Evolutionary conservation across 139 green algal species (phyloP), one percentile per base, ranked within the genome.

Genomic region (Chlorella sp.): DNA sequence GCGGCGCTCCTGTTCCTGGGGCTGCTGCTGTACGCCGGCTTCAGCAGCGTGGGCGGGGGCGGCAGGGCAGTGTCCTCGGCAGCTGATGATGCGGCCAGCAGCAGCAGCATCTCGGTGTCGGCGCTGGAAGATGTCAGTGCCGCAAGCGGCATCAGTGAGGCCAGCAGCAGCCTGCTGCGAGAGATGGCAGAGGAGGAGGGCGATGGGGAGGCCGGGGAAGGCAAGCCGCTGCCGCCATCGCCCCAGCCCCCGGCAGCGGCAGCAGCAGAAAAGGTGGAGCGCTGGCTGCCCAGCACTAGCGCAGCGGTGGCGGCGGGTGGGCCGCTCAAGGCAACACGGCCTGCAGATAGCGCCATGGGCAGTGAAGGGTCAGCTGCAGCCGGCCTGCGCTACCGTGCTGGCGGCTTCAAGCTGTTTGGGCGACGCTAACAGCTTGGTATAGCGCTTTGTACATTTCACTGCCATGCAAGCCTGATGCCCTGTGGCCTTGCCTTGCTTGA

Each of bases 261-360:
- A 54, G 70, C 70, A 54, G 70, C 70, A 26, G 38, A 38, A 34
- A 73, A 38, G 30, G n/a, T 78, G 41, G 72, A 36, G n/a, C 48
- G 9, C 11, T 19, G 17, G 46, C 34, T 46, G 74, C 48, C 16
- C 48, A 36, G 60, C 28, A 36, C 30, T 19, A 20, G 38, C 20
- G 43, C 43, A 13, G 70, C 41, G 24, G 48, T 48, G 36, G 74
- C 48, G n/a, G 43, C 44, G 41, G 43, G 14, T 17, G 43, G 26
- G 41, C 28, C 16, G 67, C 36, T 44, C 73, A 54, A 73, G 48
- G 3, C 40, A 24, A 41, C 30, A 3, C 19, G 54, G 32, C 77
- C 60, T 14, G 77, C 77, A 22, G 77, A 83, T 60, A 83, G 77
- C 30, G 77, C 77, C 17, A 74, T 73, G 77, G 77, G 77, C 64